phyloP scores from a whole-genome alignment of 2,329 filamentous ascomycete genomes.

The Aspergillus pseudoterreus region DNA sequence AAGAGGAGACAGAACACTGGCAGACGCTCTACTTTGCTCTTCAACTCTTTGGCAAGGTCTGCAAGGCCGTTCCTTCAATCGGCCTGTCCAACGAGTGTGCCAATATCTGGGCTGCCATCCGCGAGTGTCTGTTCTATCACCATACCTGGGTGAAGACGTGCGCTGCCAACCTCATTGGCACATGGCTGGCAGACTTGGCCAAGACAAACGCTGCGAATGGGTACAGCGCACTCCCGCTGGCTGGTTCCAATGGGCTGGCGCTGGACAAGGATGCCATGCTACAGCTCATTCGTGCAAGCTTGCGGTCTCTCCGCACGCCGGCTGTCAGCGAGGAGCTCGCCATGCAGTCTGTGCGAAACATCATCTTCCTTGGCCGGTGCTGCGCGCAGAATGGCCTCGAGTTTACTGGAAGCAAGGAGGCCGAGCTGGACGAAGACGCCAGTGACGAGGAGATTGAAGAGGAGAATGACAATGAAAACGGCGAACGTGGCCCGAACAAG shows the following conservation, averaged over 20 bases:
- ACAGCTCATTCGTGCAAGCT: conserved; percentile 54
- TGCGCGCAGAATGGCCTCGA: conserved; percentile 56
- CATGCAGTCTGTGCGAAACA: conserved; percentile 72
- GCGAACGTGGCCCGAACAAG: conserved; percentile 29
- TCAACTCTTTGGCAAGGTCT: conserved; percentile 64
- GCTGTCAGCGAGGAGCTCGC: conserved; percentile 71
- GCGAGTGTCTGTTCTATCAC: conserved; percentile 66
- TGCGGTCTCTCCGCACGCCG: conserved; percentile 58
- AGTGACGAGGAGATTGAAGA: conserved; percentile 46
- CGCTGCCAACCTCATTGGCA: conserved; percentile 68
- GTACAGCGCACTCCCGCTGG: conserved; percentile 57
- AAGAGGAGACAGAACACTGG: conserved; percentile 53
- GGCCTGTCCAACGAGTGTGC: conserved; percentile 59
- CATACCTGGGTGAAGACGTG: conserved; percentile 73
- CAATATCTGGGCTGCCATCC: conserved; percentile 68
- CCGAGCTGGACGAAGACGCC: conserved; percentile 33
- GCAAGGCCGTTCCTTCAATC: conserved; percentile 61
- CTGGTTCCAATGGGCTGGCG: conserved; percentile 67
- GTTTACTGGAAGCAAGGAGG: conserved; percentile 39
- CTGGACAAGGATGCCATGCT: conserved; percentile 64
- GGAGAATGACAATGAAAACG: conserved; percentile 32
- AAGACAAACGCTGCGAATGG: conserved; percentile 55
- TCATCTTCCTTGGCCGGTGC: conserved; percentile 73
- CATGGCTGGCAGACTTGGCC: conserved; percentile 78
- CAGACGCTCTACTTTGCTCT: conserved; percentile 73